Evolutionary conservation across 2,329 filamentous ascomycete species (phyloP), one percentile per base, ranked within the genome.

Genomic region (Westerdykella ornata): DNA sequence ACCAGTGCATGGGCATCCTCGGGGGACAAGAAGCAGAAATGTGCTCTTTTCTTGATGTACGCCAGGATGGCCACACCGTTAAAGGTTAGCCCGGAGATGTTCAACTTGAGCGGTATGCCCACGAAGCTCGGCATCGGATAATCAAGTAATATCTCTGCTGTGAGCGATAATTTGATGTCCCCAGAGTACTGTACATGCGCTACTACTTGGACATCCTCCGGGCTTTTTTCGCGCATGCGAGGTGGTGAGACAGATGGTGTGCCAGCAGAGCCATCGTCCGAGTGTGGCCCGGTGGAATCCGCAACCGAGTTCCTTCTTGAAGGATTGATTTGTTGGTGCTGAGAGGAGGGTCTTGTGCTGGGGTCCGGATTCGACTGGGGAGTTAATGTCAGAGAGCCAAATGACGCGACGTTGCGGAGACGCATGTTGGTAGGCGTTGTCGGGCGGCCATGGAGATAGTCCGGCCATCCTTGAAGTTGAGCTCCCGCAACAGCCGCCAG

Each of bases 101-200:
- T 95, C 18, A 98, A 75, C 65, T 92, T 90, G 35, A 98, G 76
- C 1, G 92, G 92, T 46, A 98, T 90, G 11, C 89, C 88, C 2
- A 97, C 90, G 59, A 98, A 98, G 70, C 87, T 94, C 31, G 89
- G 89, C 87, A 97, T 97, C 1, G 92, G 92, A 63, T 98, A 98
- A 67, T 98, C 92, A 26, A 98, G 81, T 22, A 97, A 73, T 32
- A 98, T 95, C 67, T 97, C 89, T 1, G 92, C 89, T 17, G 92
- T 97, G 37, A 98, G 74, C 46, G 88, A 87, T 43, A 98, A 77
- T 51, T 82, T 82, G 44, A 98, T 77, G 59, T 96, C 85, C 22
- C 92, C 92, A 2, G 83, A 79, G 66, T 98, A 98, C 42, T 81
- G 82, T 45, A 94, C 89, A 51, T 89, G 84, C 57, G 94, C 90